Evolutionary conservation across 176 grass and related monocot genomes (phyloP), one percentile per base, ranked within the genome.

Genomic region (Oryza nivara): DNA sequence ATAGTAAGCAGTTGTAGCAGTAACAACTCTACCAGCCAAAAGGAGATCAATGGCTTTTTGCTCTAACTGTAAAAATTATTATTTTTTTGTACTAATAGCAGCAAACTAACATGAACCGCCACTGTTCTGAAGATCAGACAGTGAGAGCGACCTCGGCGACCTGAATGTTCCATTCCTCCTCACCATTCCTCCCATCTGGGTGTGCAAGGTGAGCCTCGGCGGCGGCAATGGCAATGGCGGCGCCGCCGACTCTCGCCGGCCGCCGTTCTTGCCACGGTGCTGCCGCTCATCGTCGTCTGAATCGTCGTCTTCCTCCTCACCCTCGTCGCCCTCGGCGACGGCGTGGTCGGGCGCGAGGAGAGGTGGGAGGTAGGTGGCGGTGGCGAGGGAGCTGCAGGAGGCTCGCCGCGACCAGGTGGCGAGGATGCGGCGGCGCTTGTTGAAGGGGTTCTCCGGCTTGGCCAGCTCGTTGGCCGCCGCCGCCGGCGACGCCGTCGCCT

Each of bases 371-470:
- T 82, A 87, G 46, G 86, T 86, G 26, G 85, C 76, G 26, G 90
- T 86, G 65, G 83, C 70, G 0, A 96, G 94, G 0, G 91, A 89
- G 73, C 86, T 85, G 91, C 88, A 96, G 22, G 94, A 94, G 63
- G 92, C 90, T 26, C 94, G 78, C 60, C 84, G 46, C 12, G 91
- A 91, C 83, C 86, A 93, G 26, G 86, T 84, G 63, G 86, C 82
- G 48, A 90, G 83, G 30, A 94, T 52, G 76, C 94, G 90, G 48
- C 92, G 85, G n/a, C 92, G 79, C 86, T 97, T 97, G 92, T 97
- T 97, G 86, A 91, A 92, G 0, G 94, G 92, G 74, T 94, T 97
- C 80, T 97, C 94, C 25, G 88, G 92, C 83, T 97, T 97, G 26
- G 89, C 77, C 3, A 97, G 88, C 67, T 91, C 94, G 65, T 84